Percentiles rank a stretch among this genome's conserved stretches.
phyloP scores from a whole-genome alignment of 2,329 filamentous ascomycete species.

The Penicillium janthinellum region DNA sequence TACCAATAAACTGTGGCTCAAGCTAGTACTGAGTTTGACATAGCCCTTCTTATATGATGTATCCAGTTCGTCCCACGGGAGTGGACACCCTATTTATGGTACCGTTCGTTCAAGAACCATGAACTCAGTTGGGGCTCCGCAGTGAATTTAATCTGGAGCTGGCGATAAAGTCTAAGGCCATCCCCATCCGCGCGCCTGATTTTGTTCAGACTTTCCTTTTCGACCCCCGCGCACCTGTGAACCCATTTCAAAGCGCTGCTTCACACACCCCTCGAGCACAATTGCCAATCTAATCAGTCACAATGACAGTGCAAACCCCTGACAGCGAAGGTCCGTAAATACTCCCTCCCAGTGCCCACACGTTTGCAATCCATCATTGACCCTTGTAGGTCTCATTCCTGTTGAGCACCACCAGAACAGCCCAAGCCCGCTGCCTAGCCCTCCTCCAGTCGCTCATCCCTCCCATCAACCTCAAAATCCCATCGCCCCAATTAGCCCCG shows the following conservation, averaged over 20 bases:
- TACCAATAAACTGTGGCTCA: background rate
- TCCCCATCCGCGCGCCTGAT: background rate
- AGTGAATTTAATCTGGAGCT: conserved; percentile 1
- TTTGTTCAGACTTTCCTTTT: background rate
- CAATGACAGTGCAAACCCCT: background rate
- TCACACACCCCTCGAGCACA: background rate
- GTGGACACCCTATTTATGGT: conserved; percentile 5
- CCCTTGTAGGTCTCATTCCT: conserved; percentile 17
- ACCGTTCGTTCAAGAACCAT: background rate
- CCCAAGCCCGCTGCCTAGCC: background rate
- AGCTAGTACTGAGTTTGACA: background rate
- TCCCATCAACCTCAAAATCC: background rate
- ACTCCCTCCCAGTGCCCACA: background rate
- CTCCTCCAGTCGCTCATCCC: background rate
- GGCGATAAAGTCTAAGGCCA: conserved; percentile 9
- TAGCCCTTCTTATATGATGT: background rate
- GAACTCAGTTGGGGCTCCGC: background rate
- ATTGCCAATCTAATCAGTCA: background rate
- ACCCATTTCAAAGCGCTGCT: background rate
- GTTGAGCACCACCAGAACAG: conserved; percentile 5
- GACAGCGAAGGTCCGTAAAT: conserved; percentile 12
- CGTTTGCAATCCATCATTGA: background rate
- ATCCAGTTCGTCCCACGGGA: background rate
- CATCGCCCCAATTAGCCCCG: background rate
- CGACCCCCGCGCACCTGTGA: background rate